These are phyloP conservation scores for Cryphonectria radicalis DNA, from an alignment of 2,329 filamentous ascomycete species.

Conservation along the genomic window DNA sequence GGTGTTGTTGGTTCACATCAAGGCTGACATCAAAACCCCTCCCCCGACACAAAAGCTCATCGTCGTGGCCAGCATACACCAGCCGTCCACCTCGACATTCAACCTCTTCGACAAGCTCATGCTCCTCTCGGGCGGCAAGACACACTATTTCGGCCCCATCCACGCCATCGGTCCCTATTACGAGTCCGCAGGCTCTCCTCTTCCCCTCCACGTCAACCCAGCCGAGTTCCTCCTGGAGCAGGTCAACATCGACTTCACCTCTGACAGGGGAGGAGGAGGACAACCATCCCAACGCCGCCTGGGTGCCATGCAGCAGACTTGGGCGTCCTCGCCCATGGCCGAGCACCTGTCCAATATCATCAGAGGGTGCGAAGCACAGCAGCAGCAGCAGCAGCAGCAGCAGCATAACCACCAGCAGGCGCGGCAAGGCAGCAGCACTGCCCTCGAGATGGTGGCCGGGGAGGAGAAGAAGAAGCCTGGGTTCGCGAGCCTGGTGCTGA, in stretches of 20 bases:
- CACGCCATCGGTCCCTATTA: slow-evolving; percentile 66
- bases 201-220: slow-evolving; percentile 75
- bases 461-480: slow-evolving; percentile 48
- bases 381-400: slow-evolving; percentile 33
- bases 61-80: slow-evolving; percentile 82
- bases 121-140: slow-evolving; percentile 71
- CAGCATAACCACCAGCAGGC: not conserved
- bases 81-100: slow-evolving; percentile 80
- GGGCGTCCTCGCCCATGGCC: slow-evolving; percentile 51
- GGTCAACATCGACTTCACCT: slow-evolving; percentile 76
- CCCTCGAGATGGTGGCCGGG: slow-evolving; percentile 30
- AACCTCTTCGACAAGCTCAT: slow-evolving; percentile 80
- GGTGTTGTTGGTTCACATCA: not conserved
- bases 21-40: not conserved
- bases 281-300: slow-evolving; percentile 52
- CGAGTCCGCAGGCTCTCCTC: slow-evolving; percentile 58
- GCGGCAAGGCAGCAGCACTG: slow-evolving; percentile 30
- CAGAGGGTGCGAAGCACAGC: slow-evolving; percentile 34
- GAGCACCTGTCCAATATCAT: slow-evolving; percentile 34
- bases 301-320: slow-evolving; percentile 56
- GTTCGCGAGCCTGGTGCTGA: slow-evolving; percentile 56
- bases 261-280: slow-evolving; percentile 42
- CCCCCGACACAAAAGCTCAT: slow-evolving; percentile 58
- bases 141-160: slow-evolving; percentile 74
- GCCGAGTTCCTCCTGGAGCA: slow-evolving; percentile 81